Percentiles rank a stretch among this genome's conserved stretches.
phyloP scores from a whole-genome alignment of 306 rosid genomes.

The Hylodesmum podocarpum region DNA sequence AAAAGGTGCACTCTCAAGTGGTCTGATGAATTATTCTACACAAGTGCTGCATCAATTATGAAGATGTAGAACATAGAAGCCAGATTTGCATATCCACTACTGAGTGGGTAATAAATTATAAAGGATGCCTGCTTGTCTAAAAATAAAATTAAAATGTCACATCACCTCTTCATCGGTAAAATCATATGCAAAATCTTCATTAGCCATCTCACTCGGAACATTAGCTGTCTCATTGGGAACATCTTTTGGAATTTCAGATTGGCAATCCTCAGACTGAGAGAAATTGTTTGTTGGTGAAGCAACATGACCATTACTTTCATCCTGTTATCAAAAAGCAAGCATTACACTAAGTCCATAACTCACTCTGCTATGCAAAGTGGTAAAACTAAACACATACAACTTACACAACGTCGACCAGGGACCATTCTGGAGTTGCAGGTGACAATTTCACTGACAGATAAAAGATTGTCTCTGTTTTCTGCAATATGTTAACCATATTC shows the following conservation, averaged over 20 bases:
- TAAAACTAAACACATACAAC: constrained; percentile 94
- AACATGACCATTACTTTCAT: constrained; percentile 48
- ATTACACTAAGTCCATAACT: constrained; percentile 51
- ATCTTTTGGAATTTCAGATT: constrained; percentile 42
- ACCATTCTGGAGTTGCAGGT: constrained; percentile 36
- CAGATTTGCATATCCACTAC: not conserved
- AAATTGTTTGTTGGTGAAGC: constrained; percentile 38
- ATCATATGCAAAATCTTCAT: constrained; percentile 50
- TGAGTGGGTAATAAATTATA: not conserved
- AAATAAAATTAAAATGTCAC: constrained; percentile 6
- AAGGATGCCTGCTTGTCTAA: not conserved
- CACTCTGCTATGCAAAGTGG: constrained; percentile 44
- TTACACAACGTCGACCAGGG: constrained; percentile 94
- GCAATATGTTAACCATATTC: constrained; percentile 33
- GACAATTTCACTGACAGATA: constrained; percentile 33
- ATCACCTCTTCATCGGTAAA: constrained; percentile 83
- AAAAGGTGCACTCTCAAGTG: not conserved
- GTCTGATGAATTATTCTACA: not conserved
- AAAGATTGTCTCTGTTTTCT: constrained; percentile 46
- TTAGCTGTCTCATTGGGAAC: constrained; percentile 33
- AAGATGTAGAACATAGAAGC: not conserved
- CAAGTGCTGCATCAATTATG: not conserved
- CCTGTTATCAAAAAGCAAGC: constrained; percentile 53
- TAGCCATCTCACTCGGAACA: constrained; percentile 36
- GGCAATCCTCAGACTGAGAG: constrained; percentile 38